A percentile compares a stretch with the other conserved stretches of the same genome.
Conservation (phyloP, 805 yeast genomes). For the Candida succiphila region DNA sequence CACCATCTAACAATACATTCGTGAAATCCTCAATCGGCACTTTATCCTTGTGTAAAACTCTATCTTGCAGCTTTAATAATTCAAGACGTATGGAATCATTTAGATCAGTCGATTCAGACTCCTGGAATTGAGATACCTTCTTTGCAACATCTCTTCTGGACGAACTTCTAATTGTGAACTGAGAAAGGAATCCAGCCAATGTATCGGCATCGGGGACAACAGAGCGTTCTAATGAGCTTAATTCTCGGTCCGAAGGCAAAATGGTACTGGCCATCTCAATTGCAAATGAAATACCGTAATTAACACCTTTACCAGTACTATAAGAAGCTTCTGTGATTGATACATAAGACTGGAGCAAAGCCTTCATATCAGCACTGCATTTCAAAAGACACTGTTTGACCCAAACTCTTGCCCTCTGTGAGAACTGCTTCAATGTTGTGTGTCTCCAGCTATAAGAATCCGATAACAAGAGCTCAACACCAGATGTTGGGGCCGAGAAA, state of each 20-base stretch:
- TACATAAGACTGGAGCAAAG: conserved; percentile 70
- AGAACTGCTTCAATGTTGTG: conserved; percentile 50
- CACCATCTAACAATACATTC: conserved; percentile 29
- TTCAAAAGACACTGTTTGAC: conserved; percentile 42
- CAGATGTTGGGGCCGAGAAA: conserved; percentile 34
- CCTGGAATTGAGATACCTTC: conserved; percentile 16
- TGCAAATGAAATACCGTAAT: conserved; percentile 85
- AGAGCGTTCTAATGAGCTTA: conserved; percentile 31
- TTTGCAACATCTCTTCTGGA: conserved; percentile 25
- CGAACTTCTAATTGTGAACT: conserved; percentile 59
- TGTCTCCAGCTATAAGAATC: conserved; percentile 73
- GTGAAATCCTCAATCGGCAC: conserved; percentile 24
- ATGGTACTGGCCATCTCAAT: conserved; percentile 76
- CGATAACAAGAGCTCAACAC: conserved; percentile 48
- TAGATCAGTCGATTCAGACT: conserved; percentile 13
- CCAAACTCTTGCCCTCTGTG: conserved; percentile 60
- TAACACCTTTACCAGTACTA: conserved; percentile 25
- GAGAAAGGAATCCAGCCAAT: conserved; percentile 65
- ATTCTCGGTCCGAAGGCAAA: conserved; percentile 56
- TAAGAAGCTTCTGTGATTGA: conserved; percentile 23
- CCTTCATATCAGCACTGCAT: conserved; percentile 66
- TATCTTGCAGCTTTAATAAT: conserved; percentile 2
- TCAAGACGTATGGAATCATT: conserved; percentile 5
- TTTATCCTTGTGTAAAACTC: conserved; percentile 2
- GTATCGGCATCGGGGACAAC: conserved; percentile 35